These are phyloP conservation scores for Trifolium pratense DNA, from an alignment of 306 rosid species.

Conservation along the genomic window DNA sequence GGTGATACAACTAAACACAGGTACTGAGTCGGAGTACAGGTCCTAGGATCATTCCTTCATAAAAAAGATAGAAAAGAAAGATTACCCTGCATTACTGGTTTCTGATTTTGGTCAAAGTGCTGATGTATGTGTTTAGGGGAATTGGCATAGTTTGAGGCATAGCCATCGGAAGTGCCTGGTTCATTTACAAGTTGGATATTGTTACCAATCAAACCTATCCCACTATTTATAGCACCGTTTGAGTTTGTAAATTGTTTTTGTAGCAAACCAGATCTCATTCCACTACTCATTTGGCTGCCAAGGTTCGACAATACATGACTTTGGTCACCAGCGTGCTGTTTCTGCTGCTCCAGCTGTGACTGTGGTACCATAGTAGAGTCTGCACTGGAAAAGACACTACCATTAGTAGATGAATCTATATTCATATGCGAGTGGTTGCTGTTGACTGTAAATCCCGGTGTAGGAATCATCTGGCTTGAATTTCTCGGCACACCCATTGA, in stretches of 20 bases:
- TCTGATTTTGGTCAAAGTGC: constrained; percentile 72
- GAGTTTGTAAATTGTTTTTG: constrained; percentile 79
- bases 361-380: constrained; percentile 72
- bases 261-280: constrained; percentile 76
- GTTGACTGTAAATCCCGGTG: constrained; percentile 80
- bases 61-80: constrained; percentile 32
- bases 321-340: constrained; percentile 75
- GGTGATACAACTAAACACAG: neutral
- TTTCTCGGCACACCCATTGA: constrained; percentile 68
- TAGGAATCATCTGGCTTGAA: constrained; percentile 96
- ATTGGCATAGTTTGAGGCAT: constrained; percentile 55
- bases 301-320: constrained; percentile 72
- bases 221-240: constrained; percentile 74
- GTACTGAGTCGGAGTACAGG: constrained; percentile 3
- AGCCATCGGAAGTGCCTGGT: constrained; percentile 70
- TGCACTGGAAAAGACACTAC: constrained; percentile 67
- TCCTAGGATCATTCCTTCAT: neutral
- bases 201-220: constrained; percentile 80
- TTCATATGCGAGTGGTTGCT: constrained; percentile 66
- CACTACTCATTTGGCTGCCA: constrained; percentile 76
- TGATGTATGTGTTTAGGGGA: constrained; percentile 76
- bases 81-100: constrained; percentile 69
- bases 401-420: constrained; percentile 65
- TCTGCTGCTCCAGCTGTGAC: constrained; percentile 71
- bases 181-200: constrained; percentile 65